phyloP scores from a whole-genome alignment of 805 yeast species.

The Citeromyces nyonsensis region DNA sequence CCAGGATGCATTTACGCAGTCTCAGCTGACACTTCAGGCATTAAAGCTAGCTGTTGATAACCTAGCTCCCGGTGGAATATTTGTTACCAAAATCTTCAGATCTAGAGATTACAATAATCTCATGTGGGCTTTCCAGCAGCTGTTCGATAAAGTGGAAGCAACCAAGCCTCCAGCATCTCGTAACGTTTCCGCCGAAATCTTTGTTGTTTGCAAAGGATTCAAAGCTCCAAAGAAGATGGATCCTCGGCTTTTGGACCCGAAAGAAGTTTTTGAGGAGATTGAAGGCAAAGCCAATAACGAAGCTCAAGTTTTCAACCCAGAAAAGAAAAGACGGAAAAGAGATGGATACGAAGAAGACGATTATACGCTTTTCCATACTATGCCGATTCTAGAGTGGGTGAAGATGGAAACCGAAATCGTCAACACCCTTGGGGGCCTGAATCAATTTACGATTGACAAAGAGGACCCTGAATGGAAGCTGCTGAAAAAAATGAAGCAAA shows the following conservation, averaged over 20 bases:
- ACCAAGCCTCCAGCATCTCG: conserved; percentile 98
- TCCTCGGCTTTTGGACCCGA: conserved; percentile 83
- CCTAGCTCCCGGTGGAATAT: conserved; percentile 81
- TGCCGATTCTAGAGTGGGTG: conserved; percentile 70
- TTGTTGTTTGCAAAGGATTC: conserved; percentile 91
- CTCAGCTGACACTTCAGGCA: conserved; percentile 89
- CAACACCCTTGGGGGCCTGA: conserved; percentile 59
- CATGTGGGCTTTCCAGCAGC: conserved; percentile 94
- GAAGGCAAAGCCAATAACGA: conserved; percentile 67
- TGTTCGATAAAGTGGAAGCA: conserved; percentile 94
- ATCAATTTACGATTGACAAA: conserved; percentile 46
- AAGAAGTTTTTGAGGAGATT: conserved; percentile 87
- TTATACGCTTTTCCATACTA: conserved; percentile 51
- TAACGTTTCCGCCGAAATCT: conserved; percentile 97
- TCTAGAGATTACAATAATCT: conserved; percentile 97
- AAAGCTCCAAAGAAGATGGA: conserved; percentile 94
- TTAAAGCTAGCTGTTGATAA: conserved; percentile 89
- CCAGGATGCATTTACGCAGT: conserved; percentile 97
- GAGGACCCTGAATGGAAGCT: conserved; percentile 59
- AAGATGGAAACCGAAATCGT: conserved; percentile 64
- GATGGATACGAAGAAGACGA: conserved; percentile 97
- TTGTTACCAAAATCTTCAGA: conserved; percentile 92
- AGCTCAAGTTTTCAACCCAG: conserved; percentile 90
- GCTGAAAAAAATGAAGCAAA: conserved; percentile 56
- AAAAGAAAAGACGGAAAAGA: conserved; percentile 77